A percentile compares a stretch with the other conserved stretches of the same genome.
Conservation (phyloP, 2,329 filamentous ascomycete species). For the Fusarium foetens region DNA sequence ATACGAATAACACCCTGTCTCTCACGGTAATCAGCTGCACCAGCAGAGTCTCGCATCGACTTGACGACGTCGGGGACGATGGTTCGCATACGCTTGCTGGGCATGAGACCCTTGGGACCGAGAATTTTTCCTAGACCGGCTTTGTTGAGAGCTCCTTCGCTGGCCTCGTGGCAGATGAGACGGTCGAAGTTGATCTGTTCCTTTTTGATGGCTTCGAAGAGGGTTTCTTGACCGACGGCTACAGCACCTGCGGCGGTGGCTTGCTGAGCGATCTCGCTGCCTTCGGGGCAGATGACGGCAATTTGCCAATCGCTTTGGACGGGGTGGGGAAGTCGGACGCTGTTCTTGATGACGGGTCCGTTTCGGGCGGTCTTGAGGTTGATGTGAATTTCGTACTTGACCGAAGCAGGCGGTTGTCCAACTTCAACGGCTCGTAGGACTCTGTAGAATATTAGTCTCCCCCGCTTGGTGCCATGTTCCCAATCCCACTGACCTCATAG, state of each 20-base stretch:
- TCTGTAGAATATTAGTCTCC: conserved; percentile 56
- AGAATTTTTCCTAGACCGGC: conserved; percentile 82
- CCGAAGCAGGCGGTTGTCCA: conserved; percentile 74
- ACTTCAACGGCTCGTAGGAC: conserved; percentile 94
- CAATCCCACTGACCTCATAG: conserved; percentile 76
- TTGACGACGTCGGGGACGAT: conserved; percentile 82
- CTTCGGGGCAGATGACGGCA: conserved; percentile 89
- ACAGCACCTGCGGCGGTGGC: conserved; percentile 82
- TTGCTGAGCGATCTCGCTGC: conserved; percentile 76
- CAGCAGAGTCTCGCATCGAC: conserved; percentile 84
- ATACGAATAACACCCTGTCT: conserved; percentile 84
- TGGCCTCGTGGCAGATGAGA: conserved; percentile 85
- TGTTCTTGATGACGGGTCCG: conserved; percentile 86
- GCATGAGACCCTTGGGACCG: conserved; percentile 93
- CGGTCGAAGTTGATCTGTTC: conserved; percentile 89
- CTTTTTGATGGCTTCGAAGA: conserved; percentile 80
- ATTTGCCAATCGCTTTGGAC: conserved; percentile 90
- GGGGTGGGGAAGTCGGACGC: conserved; percentile 86
- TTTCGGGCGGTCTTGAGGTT: conserved; percentile 86
- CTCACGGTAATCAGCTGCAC: conserved; percentile 89
- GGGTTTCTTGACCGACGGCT: conserved; percentile 83
- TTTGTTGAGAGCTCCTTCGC: conserved; percentile 81
- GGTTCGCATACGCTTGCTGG: conserved; percentile 85
- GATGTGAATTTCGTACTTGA: conserved; percentile 91
- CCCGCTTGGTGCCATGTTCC: background rate